Evolutionary conservation across 192 early-diverging fungal species (phyloP).

Genomic region (Phycomyces blakesleeanus): DNA sequence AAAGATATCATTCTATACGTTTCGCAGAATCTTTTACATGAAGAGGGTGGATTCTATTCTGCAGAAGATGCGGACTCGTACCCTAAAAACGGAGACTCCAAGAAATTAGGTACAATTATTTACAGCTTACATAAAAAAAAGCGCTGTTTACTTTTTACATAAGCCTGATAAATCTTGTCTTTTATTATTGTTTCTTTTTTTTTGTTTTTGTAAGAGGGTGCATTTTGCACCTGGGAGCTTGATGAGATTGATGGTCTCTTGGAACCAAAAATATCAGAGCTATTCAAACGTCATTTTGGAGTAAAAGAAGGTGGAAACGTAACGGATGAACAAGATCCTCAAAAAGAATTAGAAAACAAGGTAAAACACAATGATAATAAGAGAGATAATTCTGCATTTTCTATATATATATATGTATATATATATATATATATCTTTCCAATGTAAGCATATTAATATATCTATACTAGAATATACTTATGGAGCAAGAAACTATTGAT

Average conservation of each 20-base stretch:
- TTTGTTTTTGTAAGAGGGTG: constrained; percentile 45
- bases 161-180: no score
- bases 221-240: constrained; percentile 60
- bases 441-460: constrained; percentile 3
- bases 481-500: constrained; percentile 33
- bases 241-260: constrained; percentile 43
- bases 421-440: background rate
- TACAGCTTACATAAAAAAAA: no score
- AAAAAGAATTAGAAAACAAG: constrained; percentile 52
- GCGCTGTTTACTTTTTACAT: no score
- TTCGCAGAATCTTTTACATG: constrained; percentile 41
- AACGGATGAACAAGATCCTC: constrained; percentile 46
- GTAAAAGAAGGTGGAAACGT: constrained; percentile 55
- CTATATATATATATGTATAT: background rate
- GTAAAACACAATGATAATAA: no score
- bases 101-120: constrained; percentile 40
- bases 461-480: constrained; percentile 54
- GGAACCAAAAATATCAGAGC: constrained; percentile 24
- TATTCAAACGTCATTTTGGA: constrained; percentile 51
- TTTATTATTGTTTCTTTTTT: no score
- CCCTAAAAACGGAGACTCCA: constrained; percentile 33
- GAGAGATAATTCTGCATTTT: no score
- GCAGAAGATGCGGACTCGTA: constrained; percentile 66
- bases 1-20: constrained; percentile 58
- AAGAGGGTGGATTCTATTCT: constrained; percentile 55